A percentile compares a stretch with the other conserved stretches of the same genome.
These are phyloP conservation scores for Stagonosporopsis vannaccii DNA, from an alignment of 2,329 filamentous ascomycete species.

Conservation along the genomic window DNA sequence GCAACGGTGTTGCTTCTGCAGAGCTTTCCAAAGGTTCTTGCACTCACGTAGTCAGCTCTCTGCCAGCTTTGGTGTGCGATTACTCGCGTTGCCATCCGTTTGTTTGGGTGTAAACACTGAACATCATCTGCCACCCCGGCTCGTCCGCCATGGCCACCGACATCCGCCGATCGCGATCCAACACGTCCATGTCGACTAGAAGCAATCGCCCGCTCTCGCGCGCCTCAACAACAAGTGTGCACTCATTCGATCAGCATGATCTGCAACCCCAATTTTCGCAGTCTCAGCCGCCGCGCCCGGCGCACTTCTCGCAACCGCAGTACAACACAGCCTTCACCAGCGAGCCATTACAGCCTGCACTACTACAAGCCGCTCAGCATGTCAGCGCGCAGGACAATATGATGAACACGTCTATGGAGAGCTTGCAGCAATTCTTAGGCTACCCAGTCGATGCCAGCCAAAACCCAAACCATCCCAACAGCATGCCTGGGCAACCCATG, in stretches of 20 bases:
- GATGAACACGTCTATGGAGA: conserved; percentile 41
- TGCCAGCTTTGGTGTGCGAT: conserved; percentile 3
- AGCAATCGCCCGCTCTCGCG: conserved; percentile 56
- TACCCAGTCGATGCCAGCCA: conserved; percentile 35
- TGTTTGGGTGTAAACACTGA: conserved; percentile 48
- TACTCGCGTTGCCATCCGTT: conserved; percentile 26
- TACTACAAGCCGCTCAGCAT: conserved; percentile 48
- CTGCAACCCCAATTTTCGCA: conserved; percentile 31
- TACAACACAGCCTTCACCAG: conserved; percentile 38
- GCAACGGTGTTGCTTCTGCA: conserved; percentile 5
- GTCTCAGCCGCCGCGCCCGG: conserved; percentile 23
- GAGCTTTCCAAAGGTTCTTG: not conserved
- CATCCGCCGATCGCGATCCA: conserved; percentile 55
- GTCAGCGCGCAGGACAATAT: conserved; percentile 45
- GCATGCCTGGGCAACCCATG: conserved; percentile 35
- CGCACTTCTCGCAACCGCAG: conserved; percentile 32
- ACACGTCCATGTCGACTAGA: conserved; percentile 54
- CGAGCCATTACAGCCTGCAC: conserved; percentile 40
- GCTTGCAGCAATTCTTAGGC: conserved; percentile 43
- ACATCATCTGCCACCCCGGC: conserved; percentile 21
- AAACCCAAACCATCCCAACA: conserved; percentile 24
- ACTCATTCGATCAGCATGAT: conserved; percentile 49
- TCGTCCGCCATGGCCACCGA: conserved; percentile 44
- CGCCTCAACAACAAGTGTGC: conserved; percentile 58
- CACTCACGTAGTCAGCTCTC: not conserved